Conservation (phyloP, 768 basidiomycete species). For the Tylopilus subfusipes region DNA sequence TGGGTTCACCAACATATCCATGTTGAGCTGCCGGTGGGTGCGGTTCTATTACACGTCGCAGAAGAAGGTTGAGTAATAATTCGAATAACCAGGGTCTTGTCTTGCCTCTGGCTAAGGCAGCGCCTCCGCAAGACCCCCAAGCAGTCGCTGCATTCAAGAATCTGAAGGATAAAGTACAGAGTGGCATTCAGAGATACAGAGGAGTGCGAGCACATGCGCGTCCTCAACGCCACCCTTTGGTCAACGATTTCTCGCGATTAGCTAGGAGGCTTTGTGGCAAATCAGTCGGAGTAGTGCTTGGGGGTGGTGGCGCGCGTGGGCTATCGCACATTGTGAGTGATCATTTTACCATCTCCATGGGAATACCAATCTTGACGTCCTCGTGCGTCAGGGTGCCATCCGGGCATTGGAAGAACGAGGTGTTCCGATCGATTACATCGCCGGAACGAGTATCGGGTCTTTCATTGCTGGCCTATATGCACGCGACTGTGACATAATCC, state of each 20-base stretch:
- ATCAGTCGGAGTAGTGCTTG: conserved; percentile 90
- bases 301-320: conserved; percentile 97
- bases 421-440: conserved; percentile 92
- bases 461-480: conserved; percentile 95
- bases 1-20: conserved; percentile 98
- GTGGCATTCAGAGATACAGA: conserved; percentile 83
- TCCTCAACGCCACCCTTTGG: conserved; percentile 75
- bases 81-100: conserved; percentile 59
- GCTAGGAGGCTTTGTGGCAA: conserved; percentile 90
- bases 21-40: conserved; percentile 77
- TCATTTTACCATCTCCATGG: conserved; percentile 15
- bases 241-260: conserved; percentile 88
- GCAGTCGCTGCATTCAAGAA: conserved; percentile 87
- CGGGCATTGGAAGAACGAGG: conserved; percentile 88
- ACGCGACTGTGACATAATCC: conserved; percentile 86
- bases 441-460: conserved; percentile 90
- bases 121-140: conserved; percentile 74
- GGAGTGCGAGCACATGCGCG: conserved; percentile 56
- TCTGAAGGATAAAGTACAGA: conserved; percentile 89
- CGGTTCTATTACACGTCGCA: neutral
- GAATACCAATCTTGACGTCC: conserved; percentile 3
- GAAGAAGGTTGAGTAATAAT: conserved; percentile 7
- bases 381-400: conserved; percentile 69
- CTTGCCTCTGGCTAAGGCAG: conserved; percentile 57
- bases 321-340: conserved; percentile 60